These are phyloP conservation scores for Termitomyces sp. DNA, from an alignment of 768 basidiomycete species.

Conservation along the genomic window DNA sequence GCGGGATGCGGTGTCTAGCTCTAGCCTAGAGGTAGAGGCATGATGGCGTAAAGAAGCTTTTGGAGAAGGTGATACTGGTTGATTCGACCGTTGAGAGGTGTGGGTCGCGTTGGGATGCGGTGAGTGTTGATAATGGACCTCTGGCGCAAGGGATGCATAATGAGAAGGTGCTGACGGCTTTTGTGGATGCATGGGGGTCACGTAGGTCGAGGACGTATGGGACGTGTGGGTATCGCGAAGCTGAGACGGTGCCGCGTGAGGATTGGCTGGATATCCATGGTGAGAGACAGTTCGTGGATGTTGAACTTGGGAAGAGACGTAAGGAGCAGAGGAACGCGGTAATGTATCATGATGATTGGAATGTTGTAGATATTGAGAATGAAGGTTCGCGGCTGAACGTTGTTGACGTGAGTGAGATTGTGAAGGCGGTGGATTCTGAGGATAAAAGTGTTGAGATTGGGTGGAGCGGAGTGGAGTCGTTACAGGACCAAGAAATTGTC, in stretches of 20 bases:
- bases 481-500: not conserved
- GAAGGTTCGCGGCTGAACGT: not conserved
- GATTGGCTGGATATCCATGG: not conserved
- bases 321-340: not conserved
- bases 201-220: not conserved
- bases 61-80: not conserved
- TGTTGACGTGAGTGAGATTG: not conserved
- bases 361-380: not conserved
- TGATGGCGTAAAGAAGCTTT: not conserved
- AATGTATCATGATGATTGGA: not conserved
- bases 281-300: not conserved
- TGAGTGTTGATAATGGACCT: not conserved
- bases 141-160: not conserved
- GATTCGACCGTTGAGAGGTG: not conserved
- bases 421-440: not conserved
- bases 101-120: not conserved
- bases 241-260: not conserved
- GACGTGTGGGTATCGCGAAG: not conserved
- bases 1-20: not conserved
- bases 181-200: not conserved
- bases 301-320: not conserved
- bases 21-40: not conserved
- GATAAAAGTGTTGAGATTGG: conserved; percentile 7
- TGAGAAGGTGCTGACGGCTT: not conserved
- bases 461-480: not conserved